Conservation (phyloP, 352 stramenopile species). For the Globisporangium polare region DNA sequence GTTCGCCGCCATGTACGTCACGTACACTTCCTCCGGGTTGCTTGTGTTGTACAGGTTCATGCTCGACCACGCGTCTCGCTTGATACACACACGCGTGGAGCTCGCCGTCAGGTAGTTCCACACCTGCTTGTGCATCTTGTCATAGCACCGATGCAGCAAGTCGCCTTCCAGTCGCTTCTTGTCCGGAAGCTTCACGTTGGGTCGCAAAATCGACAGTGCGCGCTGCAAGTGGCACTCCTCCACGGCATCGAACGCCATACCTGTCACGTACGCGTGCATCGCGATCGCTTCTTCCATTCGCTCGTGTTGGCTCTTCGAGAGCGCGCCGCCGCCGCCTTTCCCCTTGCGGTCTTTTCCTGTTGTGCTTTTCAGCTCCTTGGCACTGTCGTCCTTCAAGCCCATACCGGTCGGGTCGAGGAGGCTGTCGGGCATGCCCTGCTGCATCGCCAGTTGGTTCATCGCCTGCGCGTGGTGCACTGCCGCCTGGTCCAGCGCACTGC, state of each 20-base stretch:
- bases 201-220: slow-evolving; percentile 50
- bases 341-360: slow-evolving; percentile 33
- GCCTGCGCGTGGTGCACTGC: slow-evolving; percentile 55
- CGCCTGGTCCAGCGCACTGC: slow-evolving; percentile 41
- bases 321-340: slow-evolving; percentile 27
- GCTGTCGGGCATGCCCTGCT: slow-evolving; percentile 62
- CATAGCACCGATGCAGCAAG: slow-evolving; percentile 64
- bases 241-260: slow-evolving; percentile 72
- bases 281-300: slow-evolving; percentile 72
- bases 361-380: slow-evolving; percentile 30
- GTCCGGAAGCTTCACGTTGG: slow-evolving; percentile 58
- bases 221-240: slow-evolving; percentile 70
- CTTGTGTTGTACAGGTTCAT: slow-evolving; percentile 74
- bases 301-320: slow-evolving; percentile 67
- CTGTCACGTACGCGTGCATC: slow-evolving; percentile 80
- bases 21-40: slow-evolving; percentile 61
- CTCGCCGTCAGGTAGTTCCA: slow-evolving; percentile 70
- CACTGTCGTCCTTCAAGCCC: slow-evolving; percentile 43
- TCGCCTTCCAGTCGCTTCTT: slow-evolving; percentile 68
- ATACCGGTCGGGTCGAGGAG: slow-evolving; percentile 61
- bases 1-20: slow-evolving; percentile 79
- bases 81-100: slow-evolving; percentile 62
- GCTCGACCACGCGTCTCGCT: slow-evolving; percentile 76
- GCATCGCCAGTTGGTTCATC: slow-evolving; percentile 75
- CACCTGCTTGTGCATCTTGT: slow-evolving; percentile 86